A percentile compares a stretch with the other conserved stretches of the same genome.
Conservation (phyloP, 2,329 filamentous ascomycete genomes). For the Arachnomyces sp. region DNA sequence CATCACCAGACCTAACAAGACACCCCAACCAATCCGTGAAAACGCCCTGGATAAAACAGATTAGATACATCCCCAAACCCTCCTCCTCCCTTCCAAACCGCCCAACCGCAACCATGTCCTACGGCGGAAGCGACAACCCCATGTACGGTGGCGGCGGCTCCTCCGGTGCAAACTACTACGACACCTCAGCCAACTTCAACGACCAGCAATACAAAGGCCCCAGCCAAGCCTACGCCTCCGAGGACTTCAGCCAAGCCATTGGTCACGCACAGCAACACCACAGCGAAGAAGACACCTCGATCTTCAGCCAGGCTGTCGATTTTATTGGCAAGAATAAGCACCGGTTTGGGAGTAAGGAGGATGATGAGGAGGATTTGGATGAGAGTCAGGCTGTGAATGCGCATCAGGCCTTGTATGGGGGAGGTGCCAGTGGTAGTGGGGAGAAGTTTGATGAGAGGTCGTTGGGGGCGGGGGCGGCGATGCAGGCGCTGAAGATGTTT, state of each 20-base stretch:
- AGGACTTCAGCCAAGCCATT: slow-evolving; percentile 48
- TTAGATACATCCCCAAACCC: no score
- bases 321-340: slow-evolving; percentile 48
- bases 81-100: no score
- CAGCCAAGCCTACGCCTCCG: slow-evolving; percentile 19
- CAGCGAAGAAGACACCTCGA: slow-evolving; percentile 35
- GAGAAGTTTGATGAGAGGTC: slow-evolving; percentile 40
- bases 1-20: no score
- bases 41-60: no score
- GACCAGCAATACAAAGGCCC: slow-evolving; percentile 13
- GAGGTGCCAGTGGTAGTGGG: slow-evolving; percentile 38
- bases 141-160: slow-evolving; percentile 17
- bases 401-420: slow-evolving; percentile 66
- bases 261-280: slow-evolving; percentile 49
- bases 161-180: slow-evolving; percentile 21
- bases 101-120: neutral
- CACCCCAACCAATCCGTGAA: no score
- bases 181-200: slow-evolving; percentile 17
- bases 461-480: slow-evolving; percentile 37
- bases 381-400: slow-evolving; percentile 60
- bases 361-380: slow-evolving; percentile 41
- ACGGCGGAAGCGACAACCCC: neutral
- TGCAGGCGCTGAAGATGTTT: slow-evolving; percentile 68
- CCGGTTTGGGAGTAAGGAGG: slow-evolving; percentile 32
- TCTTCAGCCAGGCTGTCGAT: slow-evolving; percentile 51